Percentiles rank a stretch among this genome's conserved stretches.
phyloP scores from a whole-genome alignment of 2,329 filamentous ascomycete genomes.

The Fusarium brevicatenulatum region DNA sequence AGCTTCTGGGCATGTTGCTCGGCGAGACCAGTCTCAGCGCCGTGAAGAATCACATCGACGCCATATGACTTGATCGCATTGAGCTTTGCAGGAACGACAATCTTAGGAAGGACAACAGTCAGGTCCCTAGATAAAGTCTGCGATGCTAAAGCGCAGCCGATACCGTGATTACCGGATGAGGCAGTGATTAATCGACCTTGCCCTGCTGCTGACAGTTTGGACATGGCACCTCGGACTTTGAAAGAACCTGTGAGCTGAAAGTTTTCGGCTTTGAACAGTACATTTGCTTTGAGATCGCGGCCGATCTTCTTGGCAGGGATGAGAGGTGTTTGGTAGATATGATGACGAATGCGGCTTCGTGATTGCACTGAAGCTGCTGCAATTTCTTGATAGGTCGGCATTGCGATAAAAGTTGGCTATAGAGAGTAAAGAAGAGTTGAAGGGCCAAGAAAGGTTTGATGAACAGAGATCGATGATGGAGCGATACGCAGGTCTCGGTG shows the following conservation, averaged over 20 bases:
- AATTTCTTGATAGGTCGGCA: background rate
- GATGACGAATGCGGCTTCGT: background rate
- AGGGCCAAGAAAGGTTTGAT: too few species aligned
- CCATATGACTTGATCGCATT: background rate
- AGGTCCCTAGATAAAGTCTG: background rate
- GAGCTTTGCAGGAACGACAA: background rate
- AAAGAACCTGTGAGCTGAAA: background rate
- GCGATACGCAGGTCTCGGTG: background rate
- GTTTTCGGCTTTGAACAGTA: background rate
- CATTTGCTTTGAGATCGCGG: background rate
- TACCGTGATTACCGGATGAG: background rate
- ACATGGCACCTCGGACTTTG: background rate
- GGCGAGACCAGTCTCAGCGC: background rate
- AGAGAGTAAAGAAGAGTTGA: too few species aligned
- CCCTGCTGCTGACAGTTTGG: background rate
- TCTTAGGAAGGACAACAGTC: background rate
- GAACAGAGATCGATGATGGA: too few species aligned
- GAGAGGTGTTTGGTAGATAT: conserved; percentile 1
- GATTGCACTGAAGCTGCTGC: background rate
- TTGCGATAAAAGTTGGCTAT: background rate
- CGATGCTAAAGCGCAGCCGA: background rate
- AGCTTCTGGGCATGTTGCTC: background rate
- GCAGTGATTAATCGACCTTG: background rate
- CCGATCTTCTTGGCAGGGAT: background rate
- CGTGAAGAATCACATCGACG: background rate